These are phyloP conservation scores for Cladosporium sp. DNA, from an alignment of 2,329 filamentous ascomycete species.

Conservation along the genomic window DNA sequence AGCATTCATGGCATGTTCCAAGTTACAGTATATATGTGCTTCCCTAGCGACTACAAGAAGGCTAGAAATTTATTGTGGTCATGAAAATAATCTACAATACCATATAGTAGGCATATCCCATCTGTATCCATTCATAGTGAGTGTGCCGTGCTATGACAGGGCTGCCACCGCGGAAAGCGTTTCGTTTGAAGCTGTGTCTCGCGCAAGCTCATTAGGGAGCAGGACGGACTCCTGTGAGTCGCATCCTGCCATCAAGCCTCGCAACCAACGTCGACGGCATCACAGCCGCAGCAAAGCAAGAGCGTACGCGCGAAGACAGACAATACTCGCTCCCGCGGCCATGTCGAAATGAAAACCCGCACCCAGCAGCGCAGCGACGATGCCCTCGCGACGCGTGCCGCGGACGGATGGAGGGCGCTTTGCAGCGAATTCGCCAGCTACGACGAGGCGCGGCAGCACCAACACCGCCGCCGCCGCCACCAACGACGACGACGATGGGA, in stretches of 20 bases:
- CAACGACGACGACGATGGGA: constrained; percentile 5
- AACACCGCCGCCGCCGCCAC: neutral
- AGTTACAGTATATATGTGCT: no score
- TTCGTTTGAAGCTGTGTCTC: constrained; percentile 7
- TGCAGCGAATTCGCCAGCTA: no score
- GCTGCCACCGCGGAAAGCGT: neutral
- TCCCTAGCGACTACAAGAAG: no score
- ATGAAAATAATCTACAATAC: no score
- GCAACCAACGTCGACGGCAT: neutral
- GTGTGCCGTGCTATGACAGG: no score
- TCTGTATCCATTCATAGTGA: no score
- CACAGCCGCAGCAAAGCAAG: neutral
- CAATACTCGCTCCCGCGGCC: neutral
- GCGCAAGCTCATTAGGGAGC: constrained; percentile 9
- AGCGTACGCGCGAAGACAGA: neutral
- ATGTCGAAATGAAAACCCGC: constrained; percentile 9
- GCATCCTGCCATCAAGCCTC: neutral
- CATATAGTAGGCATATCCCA: no score
- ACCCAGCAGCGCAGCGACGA: neutral
- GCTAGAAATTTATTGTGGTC: no score
- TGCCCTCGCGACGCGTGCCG: constrained; percentile 5
- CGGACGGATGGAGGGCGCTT: neutral
- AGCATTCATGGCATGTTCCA: no score
- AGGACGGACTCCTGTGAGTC: neutral
- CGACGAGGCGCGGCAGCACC: neutral